Evolutionary conservation across 768 basidiomycete genomes (phyloP), one percentile per base, ranked within the genome.

Genomic region (Tricholoma saponaceum): DNA sequence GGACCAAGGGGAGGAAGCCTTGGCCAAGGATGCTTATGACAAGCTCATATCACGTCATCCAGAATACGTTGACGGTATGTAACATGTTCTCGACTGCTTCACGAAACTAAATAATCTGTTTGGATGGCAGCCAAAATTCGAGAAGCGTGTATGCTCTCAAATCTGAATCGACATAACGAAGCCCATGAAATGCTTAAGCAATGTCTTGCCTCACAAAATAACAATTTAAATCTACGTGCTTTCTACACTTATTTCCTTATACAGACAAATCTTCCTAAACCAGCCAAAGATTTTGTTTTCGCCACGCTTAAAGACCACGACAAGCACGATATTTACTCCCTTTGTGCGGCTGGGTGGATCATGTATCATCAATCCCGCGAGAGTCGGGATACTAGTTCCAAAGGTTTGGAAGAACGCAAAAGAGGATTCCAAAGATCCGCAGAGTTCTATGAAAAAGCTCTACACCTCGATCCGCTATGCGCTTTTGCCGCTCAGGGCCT

Each of bases 401-500:
- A 80, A 61, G 81, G 77, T 35, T 66, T 80, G 32, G 83, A 89
- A 23, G 93, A 95, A 55, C 86, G 94, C 26, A 81, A 83, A 58
- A 83, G 83, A 37, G 83, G 85, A 14, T 98, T 92, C 74, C 81
- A 85, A 56, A 79, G 93, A 9, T 82, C 89, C 3, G 92, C 92
- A 1, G 95, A 97, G 70, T 92, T 92, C 61, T 98, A 91, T 66
- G 92, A 95, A 67, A 94, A 93, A 69, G 96, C 95, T 0, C 72
- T 99, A 32, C 83, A 84, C 50, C 64, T 93, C 5, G 94, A 98
- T 67, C 86, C 92, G 0, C 75, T 82, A 25, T 97, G 94, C 70
- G 93, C 93, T 1, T 85, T 94, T 59, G 97, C 95, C 3, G 97
- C 96, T 5, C 94, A 97, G 68, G 96, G 96, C 2, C 78, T 99